Base-by-base conservation (phyloP, 2,329 filamentous ascomycete genomes). In the Alternaria arbusti region DNA sequence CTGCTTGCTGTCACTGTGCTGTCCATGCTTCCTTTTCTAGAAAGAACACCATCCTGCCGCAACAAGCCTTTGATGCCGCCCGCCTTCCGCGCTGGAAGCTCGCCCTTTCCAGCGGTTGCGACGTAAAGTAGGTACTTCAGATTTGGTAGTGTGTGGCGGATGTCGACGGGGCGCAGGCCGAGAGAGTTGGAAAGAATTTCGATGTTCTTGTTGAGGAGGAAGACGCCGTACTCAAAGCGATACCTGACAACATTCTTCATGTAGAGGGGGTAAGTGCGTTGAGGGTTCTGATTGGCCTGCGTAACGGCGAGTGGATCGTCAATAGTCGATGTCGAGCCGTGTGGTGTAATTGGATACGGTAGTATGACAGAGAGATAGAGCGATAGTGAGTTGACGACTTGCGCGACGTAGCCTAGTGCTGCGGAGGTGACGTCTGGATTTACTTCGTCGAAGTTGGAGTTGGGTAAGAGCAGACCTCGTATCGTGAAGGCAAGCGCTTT, bases 201-300 rank as follows among this genome's bases (percentile, higher is more conserved):
- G 59, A 99, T 94, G 75, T 98, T 85, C 81, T 98, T 97, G 82
- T 98, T 98, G 13, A 99, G 86, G n/a, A 98, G 83, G 73, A 98
- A 99, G 76, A 97, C 96, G 11, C 86, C 96, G 78, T 98, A 99
- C 73, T 98, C 95, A 79, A 98, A 98, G 3, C 95, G 90, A 82
- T 95, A 98, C 49, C 94, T 89, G 0, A 93, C 88, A 3, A 88
- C 86, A 74, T 87, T 86, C 63, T 84, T 84, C 82, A 91, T 80
- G 79, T 94, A 94, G 0, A 99, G 86, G 0, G 96, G 96, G 72
- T 97, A 99, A 1, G 70, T 76, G 17, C 78, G 71, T 2, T 69
- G 72, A 17, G 73, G 71, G 43, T 66, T 70, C 32, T 68, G 67
- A 9, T 43, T 49, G 9, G 40, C 32, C 59, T 87, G 77, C 68